Base-by-base conservation (phyloP, 345 rosid genomes). In the Acer saccharum region DNA sequence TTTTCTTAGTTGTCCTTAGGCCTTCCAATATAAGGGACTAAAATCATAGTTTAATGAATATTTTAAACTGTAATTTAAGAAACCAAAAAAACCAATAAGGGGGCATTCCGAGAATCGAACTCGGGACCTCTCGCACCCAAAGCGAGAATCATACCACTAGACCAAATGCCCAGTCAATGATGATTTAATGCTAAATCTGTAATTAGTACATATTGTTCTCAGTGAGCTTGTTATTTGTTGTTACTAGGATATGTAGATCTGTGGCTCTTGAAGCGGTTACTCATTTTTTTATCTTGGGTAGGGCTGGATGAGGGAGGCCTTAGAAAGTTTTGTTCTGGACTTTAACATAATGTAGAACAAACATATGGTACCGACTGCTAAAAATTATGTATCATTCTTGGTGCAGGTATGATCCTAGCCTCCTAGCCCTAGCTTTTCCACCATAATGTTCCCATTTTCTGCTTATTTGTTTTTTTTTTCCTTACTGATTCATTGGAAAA, bases 51-150 rank as follows among this genome's bases (percentile, higher is more conserved):
- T 43, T 27, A 54, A 25, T 27, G 50, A 10, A 43, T 68, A 46
- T 46, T 48, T 23, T 44, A 63, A 27, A 39, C 6, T 39, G 0
- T 66, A 18, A 39, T 16, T 6, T 66, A 39, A 43, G 48, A 11
- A 10, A 68, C 4, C 46, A 16, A 64, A 27, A 64, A 29, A 7
- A 43, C 9, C 10, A 43, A 43, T 43, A 43, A 43, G 46, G 90
- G 90, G 95, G 87, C 89, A 83, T 90, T 90, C 89, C 81, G 88
- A 87, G 91, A 91, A 90, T 84, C 79, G 72, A 86, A 89, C 90
- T 91, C 86, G 77, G 87, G 93, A 92, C 89, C 89, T 89, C 91
- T 94, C 86, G 87, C 94, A 88, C 94, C 96, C 93, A 85, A 89
- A 93, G 92, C 89, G 80, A 93, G 94, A 90, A 91, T 89, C 93